phyloP scores from a whole-genome alignment of 2,329 filamentous ascomycete species.

The Aplosporella prunicola region DNA sequence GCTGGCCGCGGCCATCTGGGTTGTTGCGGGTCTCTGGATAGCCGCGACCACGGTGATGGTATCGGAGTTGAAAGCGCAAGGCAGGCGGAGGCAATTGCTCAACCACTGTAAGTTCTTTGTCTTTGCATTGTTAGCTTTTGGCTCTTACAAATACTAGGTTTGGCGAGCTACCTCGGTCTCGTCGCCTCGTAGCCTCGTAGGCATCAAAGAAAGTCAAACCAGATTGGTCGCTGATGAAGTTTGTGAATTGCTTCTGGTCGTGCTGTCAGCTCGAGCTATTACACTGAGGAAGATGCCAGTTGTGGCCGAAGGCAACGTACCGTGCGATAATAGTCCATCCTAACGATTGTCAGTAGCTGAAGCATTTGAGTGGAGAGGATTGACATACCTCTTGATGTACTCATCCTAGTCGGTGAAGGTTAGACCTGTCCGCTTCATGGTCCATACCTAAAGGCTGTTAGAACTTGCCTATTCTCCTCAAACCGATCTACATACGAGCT shows the following conservation, averaged over 20 bases:
- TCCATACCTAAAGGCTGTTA: conserved; percentile 75
- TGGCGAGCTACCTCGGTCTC: conserved; percentile 67
- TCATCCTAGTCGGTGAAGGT: conserved; percentile 82
- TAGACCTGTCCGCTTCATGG: conserved; percentile 82
- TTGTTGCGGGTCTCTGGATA: no score
- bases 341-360: conserved; percentile 26
- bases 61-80: conserved; percentile 83
- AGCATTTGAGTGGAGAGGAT: conserved; percentile 13
- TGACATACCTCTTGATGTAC: conserved; percentile 69
- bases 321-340: conserved; percentile 90
- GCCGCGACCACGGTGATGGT: no score
- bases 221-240: conserved; percentile 90
- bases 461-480: conserved; percentile 19
- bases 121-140: conserved; percentile 23
- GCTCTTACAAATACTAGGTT: neutral
- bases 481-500: conserved; percentile 55
- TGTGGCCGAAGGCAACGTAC: conserved; percentile 41
- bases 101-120: conserved; percentile 69
- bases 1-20: no score
- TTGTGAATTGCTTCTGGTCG: conserved; percentile 73
- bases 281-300: neutral
- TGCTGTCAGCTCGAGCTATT: conserved; percentile 16
- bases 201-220: conserved; percentile 89
- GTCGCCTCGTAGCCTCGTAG: no score
- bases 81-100: conserved; percentile 87